phyloP scores from a whole-genome alignment of 2,329 filamentous ascomycete species.

The Penicillium hesseltinei region DNA sequence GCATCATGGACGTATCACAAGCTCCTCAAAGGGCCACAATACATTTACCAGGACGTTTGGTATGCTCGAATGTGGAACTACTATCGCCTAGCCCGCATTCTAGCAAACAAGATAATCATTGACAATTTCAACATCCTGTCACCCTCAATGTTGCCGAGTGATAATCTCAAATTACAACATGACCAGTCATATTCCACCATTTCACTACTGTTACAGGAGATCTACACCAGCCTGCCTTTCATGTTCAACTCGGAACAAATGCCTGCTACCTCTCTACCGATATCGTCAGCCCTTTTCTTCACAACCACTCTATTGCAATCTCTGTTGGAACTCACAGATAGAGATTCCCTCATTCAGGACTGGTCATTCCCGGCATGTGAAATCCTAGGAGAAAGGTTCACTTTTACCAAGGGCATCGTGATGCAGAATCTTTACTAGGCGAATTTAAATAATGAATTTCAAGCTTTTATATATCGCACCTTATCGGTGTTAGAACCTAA shows the following conservation, averaged over 20 bases:
- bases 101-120: background rate
- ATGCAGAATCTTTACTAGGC: background rate
- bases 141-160: no score
- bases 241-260: conserved; percentile 1
- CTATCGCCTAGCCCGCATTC: conserved; percentile 4
- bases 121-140: background rate
- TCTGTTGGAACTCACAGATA: background rate
- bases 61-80: conserved; percentile 6
- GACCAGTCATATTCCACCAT: background rate
- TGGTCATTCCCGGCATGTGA: background rate
- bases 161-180: background rate
- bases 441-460: background rate
- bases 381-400: background rate
- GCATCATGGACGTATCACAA: background rate
- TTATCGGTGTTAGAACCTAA: background rate
- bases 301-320: background rate
- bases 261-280: background rate
- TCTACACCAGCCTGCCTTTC: background rate
- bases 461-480: background rate
- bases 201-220: background rate
- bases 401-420: background rate
- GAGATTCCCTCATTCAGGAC: background rate
- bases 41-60: background rate
- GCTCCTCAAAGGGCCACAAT: background rate
- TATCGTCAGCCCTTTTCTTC: background rate